These are phyloP conservation scores for Metarhizium robertsii DNA, from an alignment of 2,329 filamentous ascomycete species.

Conservation along the genomic window DNA sequence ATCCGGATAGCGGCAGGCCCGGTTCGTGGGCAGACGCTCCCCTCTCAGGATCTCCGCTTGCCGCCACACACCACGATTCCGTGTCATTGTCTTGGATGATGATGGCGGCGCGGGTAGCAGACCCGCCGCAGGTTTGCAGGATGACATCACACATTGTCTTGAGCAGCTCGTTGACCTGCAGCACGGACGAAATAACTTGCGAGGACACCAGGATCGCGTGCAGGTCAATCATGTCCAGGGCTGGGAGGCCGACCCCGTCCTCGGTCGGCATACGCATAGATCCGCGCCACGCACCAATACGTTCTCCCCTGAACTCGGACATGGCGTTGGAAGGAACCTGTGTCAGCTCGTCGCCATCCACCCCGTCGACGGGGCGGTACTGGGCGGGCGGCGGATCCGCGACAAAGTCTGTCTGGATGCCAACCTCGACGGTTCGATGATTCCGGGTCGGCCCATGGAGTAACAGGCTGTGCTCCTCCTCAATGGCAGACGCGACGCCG, in stretches of 20 bases:
- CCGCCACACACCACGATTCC: conserved; percentile 61
- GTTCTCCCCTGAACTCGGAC: conserved; percentile 44
- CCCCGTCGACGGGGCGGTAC: conserved; percentile 38
- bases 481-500: conserved; percentile 59
- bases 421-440: conserved; percentile 50
- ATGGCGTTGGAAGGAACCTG: conserved; percentile 35
- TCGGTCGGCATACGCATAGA: conserved; percentile 46
- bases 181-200: conserved; percentile 69
- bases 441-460: conserved; percentile 53
- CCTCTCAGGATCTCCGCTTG: conserved; percentile 61
- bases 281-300: conserved; percentile 54
- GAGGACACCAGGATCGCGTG: conserved; percentile 71
- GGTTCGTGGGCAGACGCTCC: conserved; percentile 59
- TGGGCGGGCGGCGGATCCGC: conserved; percentile 43
- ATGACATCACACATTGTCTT: conserved; percentile 78
- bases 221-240: conserved; percentile 75
- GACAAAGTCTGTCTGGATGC: conserved; percentile 62
- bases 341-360: conserved; percentile 31
- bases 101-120: conserved; percentile 63
- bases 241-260: conserved; percentile 54
- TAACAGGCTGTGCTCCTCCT: conserved; percentile 58
- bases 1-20: conserved; percentile 54
- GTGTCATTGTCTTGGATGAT: conserved; percentile 59
- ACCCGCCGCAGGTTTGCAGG: conserved; percentile 63
- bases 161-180: conserved; percentile 65